Base-by-base conservation (phyloP, 768 basidiomycete species). In the Arthromyces matolae region DNA sequence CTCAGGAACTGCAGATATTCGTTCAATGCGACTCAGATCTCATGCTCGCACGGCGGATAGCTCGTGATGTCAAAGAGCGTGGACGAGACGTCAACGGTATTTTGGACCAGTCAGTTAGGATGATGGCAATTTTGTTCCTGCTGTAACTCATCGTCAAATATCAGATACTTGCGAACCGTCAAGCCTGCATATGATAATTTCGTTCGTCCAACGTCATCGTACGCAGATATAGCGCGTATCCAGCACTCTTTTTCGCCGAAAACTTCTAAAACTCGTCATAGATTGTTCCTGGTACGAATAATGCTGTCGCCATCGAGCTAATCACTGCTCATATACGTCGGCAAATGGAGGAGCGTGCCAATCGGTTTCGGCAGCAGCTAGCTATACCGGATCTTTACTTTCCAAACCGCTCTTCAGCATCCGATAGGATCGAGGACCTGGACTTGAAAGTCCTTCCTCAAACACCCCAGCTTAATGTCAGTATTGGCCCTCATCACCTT, bases 251-350 rank as follows among this genome's bases (percentile, higher is more conserved):
- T 45, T 18, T 20, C 33, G 32, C 43, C 40, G 36, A 8, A 40
- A 33, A 27, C 27, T n/a, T n/a, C n/a, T n/a, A n/a, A n/a, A n/a
- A n/a, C n/a, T n/a, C 18, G 23, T 47, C 32, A 25, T 42, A 95
- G 93, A 94, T 97, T 54, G 94, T 99, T n/a, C 94, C 94, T 1
- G 95, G 95, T 3, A 80, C 81, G 3, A 83, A 92, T 54, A 98
- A 98, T 60, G 64, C 79, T 18, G 86, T 95, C 8, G 93, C 95
- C 3, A 93, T 96, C 45, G 94, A 96, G 51, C 75, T 99, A 31
- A 92, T 99, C 44, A 84, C 86, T 13, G 92, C 90, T 2, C 96
- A 98, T 61, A 81, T 98, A 48, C 80, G 83, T 22, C 80, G 85
- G 31, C 84, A 96, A 63, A 77, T 98, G 37, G 80, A 83, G 42